A percentile compares a stretch with the other conserved stretches of the same genome.
phyloP scores from a whole-genome alignment of 2,329 filamentous ascomycete genomes.

The Aspergillus hiratsukae region DNA sequence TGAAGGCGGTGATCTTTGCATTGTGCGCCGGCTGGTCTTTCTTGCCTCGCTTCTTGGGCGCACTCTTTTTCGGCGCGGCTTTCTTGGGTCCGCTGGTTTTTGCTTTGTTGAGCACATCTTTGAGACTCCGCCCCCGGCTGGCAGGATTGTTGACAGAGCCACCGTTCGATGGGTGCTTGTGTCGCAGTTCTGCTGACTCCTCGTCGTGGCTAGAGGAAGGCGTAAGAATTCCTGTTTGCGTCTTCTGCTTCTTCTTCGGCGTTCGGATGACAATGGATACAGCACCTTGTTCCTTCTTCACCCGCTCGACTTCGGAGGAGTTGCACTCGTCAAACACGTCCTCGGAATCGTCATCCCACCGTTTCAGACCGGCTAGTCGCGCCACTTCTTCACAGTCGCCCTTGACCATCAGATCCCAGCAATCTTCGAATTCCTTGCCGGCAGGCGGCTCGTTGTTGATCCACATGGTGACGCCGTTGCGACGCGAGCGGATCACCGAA shows the following conservation, averaged over 20 bases:
- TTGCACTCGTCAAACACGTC: slow-evolving; percentile 42
- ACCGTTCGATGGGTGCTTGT: slow-evolving; percentile 16
- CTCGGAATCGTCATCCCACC: slow-evolving; percentile 50
- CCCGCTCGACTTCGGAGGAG: slow-evolving; percentile 42
- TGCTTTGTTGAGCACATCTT: slow-evolving; percentile 20
- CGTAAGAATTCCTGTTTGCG: slow-evolving; percentile 36
- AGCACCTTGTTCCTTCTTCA: slow-evolving; percentile 35
- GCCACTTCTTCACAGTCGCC: slow-evolving; percentile 88
- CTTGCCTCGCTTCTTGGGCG: slow-evolving; percentile 18
- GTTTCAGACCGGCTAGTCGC: slow-evolving; percentile 58
- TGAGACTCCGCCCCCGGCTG: slow-evolving; percentile 26
- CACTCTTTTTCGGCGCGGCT: slow-evolving; percentile 20
- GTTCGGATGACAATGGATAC: slow-evolving; percentile 39
- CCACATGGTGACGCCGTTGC: slow-evolving; percentile 83
- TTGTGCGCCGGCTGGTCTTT: slow-evolving; percentile 22
- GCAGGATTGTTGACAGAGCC: slow-evolving; percentile 23
- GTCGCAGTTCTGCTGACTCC: slow-evolving; percentile 18
- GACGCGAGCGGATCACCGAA: slow-evolving; percentile 71
- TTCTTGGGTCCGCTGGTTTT: slow-evolving; percentile 16
- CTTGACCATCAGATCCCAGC: slow-evolving; percentile 86
- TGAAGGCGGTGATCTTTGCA: slow-evolving; percentile 28
- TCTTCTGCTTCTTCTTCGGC: slow-evolving; percentile 33
- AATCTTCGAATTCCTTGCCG: slow-evolving; percentile 80
- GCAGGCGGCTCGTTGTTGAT: slow-evolving; percentile 85
- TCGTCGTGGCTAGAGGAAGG: slow-evolving; percentile 41